A percentile compares a stretch with the other conserved stretches of the same genome.
These are phyloP conservation scores for Candida palmyrensis DNA, from an alignment of 805 yeast species.

Conservation along the genomic window DNA sequence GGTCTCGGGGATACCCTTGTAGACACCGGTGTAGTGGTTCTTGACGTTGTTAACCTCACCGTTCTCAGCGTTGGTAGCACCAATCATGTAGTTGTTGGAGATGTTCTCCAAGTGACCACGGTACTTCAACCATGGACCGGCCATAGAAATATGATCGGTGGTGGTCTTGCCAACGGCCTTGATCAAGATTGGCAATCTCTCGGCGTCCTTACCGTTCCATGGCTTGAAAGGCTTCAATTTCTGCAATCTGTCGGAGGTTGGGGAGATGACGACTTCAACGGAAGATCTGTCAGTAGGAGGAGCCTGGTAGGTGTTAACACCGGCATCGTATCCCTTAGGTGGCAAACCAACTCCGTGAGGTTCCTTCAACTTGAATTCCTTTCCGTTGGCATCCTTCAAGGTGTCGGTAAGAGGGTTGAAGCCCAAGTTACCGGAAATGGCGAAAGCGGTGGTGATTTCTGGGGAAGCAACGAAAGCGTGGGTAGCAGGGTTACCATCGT, in stretches of 20 bases:
- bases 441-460: constrained; percentile 92
- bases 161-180: constrained; percentile 97
- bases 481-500: constrained; percentile 96
- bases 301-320: constrained; percentile 94
- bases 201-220: constrained; percentile 96
- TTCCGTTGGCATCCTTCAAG: constrained; percentile 82
- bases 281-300: constrained; percentile 84
- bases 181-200: constrained; percentile 85
- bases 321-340: constrained; percentile 81
- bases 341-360: constrained; percentile 93
- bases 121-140: constrained; percentile 99
- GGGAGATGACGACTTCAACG: constrained; percentile 73
- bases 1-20: constrained; percentile 94
- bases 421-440: constrained; percentile 92
- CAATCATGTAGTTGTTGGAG: constrained; percentile 98
- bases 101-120: constrained; percentile 99
- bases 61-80: constrained; percentile 96
- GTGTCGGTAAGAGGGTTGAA: constrained; percentile 94
- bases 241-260: constrained; percentile 95
- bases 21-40: constrained; percentile 88
- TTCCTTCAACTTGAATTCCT: constrained; percentile 81
- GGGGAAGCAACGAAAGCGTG: constrained; percentile 97
- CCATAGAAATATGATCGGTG: constrained; percentile 99
- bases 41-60: constrained; percentile 87
- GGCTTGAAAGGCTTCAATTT: constrained; percentile 87